These are phyloP conservation scores for Suillus discolor DNA, from an alignment of 768 basidiomycete genomes.

Conservation along the genomic window DNA sequence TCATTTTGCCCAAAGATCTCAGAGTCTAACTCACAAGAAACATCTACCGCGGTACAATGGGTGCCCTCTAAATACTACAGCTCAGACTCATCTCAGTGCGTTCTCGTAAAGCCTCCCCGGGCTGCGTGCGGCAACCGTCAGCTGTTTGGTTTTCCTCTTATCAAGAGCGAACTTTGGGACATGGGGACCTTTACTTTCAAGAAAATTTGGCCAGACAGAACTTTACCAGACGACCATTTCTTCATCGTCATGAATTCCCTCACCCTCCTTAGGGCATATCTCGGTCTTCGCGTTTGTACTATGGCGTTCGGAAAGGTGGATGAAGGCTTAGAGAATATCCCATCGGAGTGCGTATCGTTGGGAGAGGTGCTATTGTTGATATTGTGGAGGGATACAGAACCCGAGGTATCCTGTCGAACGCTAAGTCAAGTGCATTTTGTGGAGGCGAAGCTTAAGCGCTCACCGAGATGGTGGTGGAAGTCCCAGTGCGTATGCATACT, in stretches of 20 bases:
- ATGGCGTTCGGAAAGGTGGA: neutral
- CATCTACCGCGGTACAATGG: neutral
- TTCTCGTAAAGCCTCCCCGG: neutral
- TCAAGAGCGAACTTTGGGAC: neutral
- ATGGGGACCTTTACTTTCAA: neutral
- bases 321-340: neutral
- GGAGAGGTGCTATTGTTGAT: neutral
- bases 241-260: neutral
- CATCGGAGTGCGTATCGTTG: neutral
- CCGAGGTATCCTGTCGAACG: neutral
- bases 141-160: neutral
- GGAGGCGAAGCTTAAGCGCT: neutral
- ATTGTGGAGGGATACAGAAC: neutral
- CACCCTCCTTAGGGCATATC: neutral
- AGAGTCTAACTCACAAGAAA: neutral
- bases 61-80: neutral
- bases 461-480: constrained; percentile 4
- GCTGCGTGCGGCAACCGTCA: neutral
- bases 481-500: neutral
- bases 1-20: neutral
- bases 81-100: neutral
- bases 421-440: neutral
- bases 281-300: neutral
- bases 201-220: neutral
- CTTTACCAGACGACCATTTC: neutral